Conservation (phyloP, 2,329 filamentous ascomycete species). For the Talaromyces sp. region DNA sequence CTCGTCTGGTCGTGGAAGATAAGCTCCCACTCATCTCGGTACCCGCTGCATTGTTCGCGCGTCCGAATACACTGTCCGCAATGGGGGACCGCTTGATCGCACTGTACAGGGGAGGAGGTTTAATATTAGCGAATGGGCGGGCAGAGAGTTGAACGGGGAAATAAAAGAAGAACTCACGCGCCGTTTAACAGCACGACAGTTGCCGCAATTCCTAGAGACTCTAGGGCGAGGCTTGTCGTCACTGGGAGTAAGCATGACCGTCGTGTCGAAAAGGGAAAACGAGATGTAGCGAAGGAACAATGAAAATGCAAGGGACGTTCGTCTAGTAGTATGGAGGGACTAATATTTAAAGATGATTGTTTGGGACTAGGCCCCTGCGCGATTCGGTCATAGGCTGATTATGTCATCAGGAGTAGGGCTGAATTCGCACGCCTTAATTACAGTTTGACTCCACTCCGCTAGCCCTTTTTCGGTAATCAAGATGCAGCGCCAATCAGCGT, state of each 20-base stretch:
- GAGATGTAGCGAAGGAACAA: not conserved
- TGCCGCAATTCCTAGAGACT: not conserved
- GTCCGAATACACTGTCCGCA: slow-evolving; percentile 14
- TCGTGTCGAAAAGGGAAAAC: not conserved
- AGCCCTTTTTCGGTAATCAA: not conserved
- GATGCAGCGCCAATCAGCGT: not conserved
- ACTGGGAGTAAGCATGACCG: not conserved
- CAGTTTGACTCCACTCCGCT: not conserved
- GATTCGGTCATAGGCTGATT: no score
- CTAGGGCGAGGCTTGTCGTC: not conserved
- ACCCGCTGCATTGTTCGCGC: slow-evolving; percentile 17
- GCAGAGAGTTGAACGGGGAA: not conserved
- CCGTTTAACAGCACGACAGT: not conserved
- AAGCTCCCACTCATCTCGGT: slow-evolving; percentile 20
- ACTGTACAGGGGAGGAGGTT: not conserved
- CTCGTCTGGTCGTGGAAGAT: slow-evolving; percentile 17
- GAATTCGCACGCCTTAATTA: not conserved
- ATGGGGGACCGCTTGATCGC: slow-evolving; percentile 8
- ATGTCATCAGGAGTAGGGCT: not conserved
- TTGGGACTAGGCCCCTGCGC: no score
- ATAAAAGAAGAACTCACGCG: not conserved
- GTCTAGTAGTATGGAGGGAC: not conserved
- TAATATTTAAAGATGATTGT: not conserved
- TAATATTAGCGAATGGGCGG: not conserved
- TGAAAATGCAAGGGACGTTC: not conserved